Conservation (phyloP, 2,329 filamentous ascomycete species). For the Epichloe typhina region DNA sequence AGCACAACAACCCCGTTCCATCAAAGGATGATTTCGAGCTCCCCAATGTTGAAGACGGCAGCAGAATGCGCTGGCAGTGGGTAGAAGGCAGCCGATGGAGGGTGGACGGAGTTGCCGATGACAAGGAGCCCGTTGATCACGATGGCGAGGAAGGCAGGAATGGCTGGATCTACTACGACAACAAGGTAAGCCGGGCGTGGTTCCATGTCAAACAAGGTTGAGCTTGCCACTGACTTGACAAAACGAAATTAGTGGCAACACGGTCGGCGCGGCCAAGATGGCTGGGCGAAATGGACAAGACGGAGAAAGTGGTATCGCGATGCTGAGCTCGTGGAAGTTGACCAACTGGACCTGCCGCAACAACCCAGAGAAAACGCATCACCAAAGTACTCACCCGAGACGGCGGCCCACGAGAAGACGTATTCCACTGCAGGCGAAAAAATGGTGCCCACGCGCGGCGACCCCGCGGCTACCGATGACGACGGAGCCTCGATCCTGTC, state of each 20-base stretch:
- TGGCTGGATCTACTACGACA: slow-evolving; percentile 97
- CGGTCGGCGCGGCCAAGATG: slow-evolving; percentile 70
- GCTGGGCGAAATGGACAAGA: slow-evolving; percentile 89
- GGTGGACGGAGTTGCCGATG: slow-evolving; percentile 60
- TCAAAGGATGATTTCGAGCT: slow-evolving; percentile 57
- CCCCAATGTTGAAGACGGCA: slow-evolving; percentile 47
- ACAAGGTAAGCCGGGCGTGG: slow-evolving; percentile 50
- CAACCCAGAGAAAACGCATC: slow-evolving; percentile 26
- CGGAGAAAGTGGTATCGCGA: slow-evolving; percentile 94
- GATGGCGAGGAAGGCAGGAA: slow-evolving; percentile 49
- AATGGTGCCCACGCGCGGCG: slow-evolving; percentile 18
- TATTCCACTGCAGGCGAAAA: slow-evolving; percentile 24
- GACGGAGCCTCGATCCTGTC: slow-evolving; percentile 34
- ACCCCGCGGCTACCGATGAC: slow-evolving; percentile 14
- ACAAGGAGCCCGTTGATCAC: slow-evolving; percentile 30
- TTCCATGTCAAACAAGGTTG: no score
- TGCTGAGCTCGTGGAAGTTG: slow-evolving; percentile 78
- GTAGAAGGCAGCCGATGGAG: slow-evolving; percentile 75
- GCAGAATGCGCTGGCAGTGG: slow-evolving; percentile 56
- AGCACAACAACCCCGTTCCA: slow-evolving; percentile 73
- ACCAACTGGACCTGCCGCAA: slow-evolving; percentile 17
- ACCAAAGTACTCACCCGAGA: slow-evolving; percentile 9
- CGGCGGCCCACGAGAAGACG: slow-evolving; percentile 11
- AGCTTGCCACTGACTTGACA: slow-evolving; percentile 6
- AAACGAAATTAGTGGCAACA: slow-evolving; percentile 61